A percentile compares a stretch with the other conserved stretches of the same genome.
These are phyloP conservation scores for Onygena corvina DNA, from an alignment of 2,329 filamentous ascomycete genomes.

Conservation along the genomic window DNA sequence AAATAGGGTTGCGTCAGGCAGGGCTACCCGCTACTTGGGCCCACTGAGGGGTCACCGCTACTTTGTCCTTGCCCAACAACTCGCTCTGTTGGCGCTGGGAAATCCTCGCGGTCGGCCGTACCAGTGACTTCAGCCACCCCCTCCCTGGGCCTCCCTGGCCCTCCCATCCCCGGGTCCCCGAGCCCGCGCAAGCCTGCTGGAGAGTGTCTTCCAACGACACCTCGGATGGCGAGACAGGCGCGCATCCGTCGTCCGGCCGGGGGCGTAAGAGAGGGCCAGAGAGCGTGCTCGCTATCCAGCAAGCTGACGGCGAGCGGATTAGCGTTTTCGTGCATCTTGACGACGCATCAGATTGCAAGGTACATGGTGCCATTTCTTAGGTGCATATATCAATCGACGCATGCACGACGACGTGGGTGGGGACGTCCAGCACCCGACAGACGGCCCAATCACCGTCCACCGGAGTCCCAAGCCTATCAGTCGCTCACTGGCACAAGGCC, in stretches of 20 bases:
- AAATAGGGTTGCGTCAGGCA: slow-evolving; percentile 17
- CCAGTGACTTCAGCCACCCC: slow-evolving; percentile 9
- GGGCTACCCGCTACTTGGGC: slow-evolving; percentile 13
- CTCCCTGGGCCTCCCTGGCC: too few relatives aligned
- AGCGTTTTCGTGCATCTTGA: slow-evolving; percentile 4
- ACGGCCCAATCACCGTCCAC: neutral
- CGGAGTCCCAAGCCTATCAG: slow-evolving; percentile 1
- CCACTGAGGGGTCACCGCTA: slow-evolving; percentile 18
- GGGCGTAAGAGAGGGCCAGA: neutral
- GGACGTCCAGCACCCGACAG: neutral
- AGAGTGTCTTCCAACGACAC: too few relatives aligned
- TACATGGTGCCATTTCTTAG: slow-evolving; percentile 5
- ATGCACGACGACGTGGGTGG: slow-evolving; percentile 8
- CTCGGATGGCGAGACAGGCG: too few relatives aligned
- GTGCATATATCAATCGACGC: neutral
- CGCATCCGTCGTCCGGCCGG: neutral
- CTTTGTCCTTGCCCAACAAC: slow-evolving; percentile 13
- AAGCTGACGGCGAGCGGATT: neutral
- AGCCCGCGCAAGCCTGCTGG: too few relatives aligned
- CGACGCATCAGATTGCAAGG: slow-evolving; percentile 7
- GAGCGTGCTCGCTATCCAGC: neutral
- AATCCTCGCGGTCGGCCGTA: slow-evolving; percentile 8
- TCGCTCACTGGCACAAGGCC: slow-evolving; percentile 6
- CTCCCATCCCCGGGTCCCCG: too few relatives aligned
- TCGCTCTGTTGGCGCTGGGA: slow-evolving; percentile 6